phyloP scores from a whole-genome alignment of 345 rosid genomes.

The Eucalyptus paniculata region DNA sequence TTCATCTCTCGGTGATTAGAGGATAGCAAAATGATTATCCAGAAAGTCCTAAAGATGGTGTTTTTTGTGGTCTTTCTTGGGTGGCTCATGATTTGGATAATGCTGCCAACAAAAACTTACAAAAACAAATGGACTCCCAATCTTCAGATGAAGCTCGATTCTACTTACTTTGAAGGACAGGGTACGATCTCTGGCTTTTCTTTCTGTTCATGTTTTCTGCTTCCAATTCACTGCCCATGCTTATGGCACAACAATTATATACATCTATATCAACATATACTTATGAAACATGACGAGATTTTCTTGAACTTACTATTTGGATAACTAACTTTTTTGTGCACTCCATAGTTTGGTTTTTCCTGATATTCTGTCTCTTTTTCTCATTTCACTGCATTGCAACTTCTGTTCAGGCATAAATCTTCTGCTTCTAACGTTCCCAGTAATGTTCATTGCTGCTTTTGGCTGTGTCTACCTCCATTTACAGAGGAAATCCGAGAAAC shows the following conservation, averaged over 20 bases:
- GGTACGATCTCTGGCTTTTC: slow-evolving; percentile 11
- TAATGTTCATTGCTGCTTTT: slow-evolving; percentile 41
- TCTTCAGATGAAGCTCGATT: slow-evolving; percentile 16
- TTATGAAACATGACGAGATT: not conserved
- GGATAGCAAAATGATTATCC: not conserved
- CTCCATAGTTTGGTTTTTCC: not conserved
- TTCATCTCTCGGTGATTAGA: not conserved
- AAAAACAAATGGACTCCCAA: slow-evolving; percentile 20
- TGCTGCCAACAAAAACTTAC: slow-evolving; percentile 51
- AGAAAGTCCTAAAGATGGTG: not conserved
- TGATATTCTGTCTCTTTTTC: not conserved
- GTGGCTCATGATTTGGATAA: slow-evolving; percentile 51
- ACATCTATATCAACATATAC: not conserved
- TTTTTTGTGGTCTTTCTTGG: slow-evolving; percentile 25
- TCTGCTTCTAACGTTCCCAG: slow-evolving; percentile 45
- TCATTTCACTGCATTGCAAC: not conserved
- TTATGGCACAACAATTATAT: not conserved
- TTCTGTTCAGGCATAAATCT: slow-evolving; percentile 41
- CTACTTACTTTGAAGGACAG: slow-evolving; percentile 44
- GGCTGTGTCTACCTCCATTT: slow-evolving; percentile 56
- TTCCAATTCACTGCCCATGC: not conserved
- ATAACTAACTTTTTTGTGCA: not conserved
- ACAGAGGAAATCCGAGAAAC: slow-evolving; percentile 9
- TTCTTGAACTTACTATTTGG: not conserved
- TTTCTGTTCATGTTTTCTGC: not conserved